Evolutionary conservation across 805 yeast genomes (phyloP), one percentile per base, ranked within the genome.

Genomic region (Candida berthetii): DNA sequence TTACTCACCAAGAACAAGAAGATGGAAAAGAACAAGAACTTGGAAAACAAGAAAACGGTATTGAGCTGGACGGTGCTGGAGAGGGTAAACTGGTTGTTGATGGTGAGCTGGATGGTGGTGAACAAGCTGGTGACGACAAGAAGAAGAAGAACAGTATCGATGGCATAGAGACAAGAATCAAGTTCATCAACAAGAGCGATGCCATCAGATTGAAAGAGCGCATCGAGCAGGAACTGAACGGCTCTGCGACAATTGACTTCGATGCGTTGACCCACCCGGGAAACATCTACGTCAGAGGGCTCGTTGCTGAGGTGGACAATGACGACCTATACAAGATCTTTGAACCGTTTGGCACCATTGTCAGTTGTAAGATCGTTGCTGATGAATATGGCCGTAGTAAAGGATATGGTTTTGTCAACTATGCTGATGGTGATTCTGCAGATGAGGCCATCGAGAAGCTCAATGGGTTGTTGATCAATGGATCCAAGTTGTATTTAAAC

Each of bases 401-500:
- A 48, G 75, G 79, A 16, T 77, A 71, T 54, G 91, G 90, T 7
- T 84, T 84, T 60, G 77, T 85, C 24, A 81, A 82, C 54, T 84
- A 69, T 54, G 57, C 66, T 24, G 60, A 64, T 42, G 71, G 74
- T 38, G 61, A 57, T 16, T 68, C 74, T 63, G 88, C 91, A 2
- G 66, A 76, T 39, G 62, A 60, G 20, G 89, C 90, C 8, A 78
- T 83, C 32, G 62, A 68, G n/a, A 59, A 67, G 43, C 68, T 81
- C 22, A 73, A 77, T 53, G 76, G 76, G 28, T 58, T 61, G 36
- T 48, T 59, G 7, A 57, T 72, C 32, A 64, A 66, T 43, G 54
- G 56, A 1, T 45, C 61, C 44, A 48, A 49, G 33, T 35, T 61
- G 8, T 78, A 71, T 49, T 65, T 82, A 38, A 78, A 80, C 51